phyloP scores from a whole-genome alignment of 1,284 basidiomycete genomes.

The Taiwanofungus camphoratus region DNA sequence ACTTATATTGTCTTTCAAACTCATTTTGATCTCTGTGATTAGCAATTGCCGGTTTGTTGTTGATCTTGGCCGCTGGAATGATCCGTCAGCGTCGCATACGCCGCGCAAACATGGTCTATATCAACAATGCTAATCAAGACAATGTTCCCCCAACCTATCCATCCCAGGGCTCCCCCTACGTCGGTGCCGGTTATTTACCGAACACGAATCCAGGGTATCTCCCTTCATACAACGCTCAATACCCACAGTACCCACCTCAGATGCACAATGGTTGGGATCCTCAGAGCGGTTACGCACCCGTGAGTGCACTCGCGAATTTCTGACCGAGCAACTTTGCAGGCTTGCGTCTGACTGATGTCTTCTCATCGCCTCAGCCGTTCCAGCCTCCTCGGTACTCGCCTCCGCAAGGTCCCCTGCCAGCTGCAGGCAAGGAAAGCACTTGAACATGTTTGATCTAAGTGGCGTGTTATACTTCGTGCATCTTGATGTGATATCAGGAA shows the following conservation, averaged over 20 bases:
- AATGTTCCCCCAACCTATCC: slow-evolving; percentile 6
- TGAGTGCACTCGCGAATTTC: slow-evolving; percentile 11
- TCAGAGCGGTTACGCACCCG: slow-evolving; percentile 20
- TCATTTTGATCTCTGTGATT: neutral
- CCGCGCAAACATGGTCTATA: slow-evolving; percentile 19
- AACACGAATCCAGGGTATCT: slow-evolving; percentile 8
- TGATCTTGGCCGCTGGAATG: slow-evolving; percentile 10
- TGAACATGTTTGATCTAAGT: too few relatives aligned
- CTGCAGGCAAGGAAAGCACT: neutral
- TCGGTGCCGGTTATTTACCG: slow-evolving; percentile 5
- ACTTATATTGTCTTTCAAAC: neutral
- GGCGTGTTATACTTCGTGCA: too few relatives aligned
- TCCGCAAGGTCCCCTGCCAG: slow-evolving; percentile 14
- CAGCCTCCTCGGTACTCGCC: slow-evolving; percentile 15
- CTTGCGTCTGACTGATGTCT: neutral
- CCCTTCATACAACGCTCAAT: neutral
- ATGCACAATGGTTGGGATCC: slow-evolving; percentile 17
- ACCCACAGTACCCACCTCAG: slow-evolving; percentile 21
- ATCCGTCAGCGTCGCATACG: slow-evolving; percentile 17
- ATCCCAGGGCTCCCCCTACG: slow-evolving; percentile 5
- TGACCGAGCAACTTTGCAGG: neutral
- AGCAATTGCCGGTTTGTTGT: slow-evolving; percentile 2
- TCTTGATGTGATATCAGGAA: too few relatives aligned
- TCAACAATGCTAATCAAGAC: slow-evolving; percentile 13
- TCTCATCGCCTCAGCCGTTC: slow-evolving; percentile 1